Base-by-base conservation (phyloP, 2,329 filamentous ascomycete genomes). In the Alternaria sp. region DNA sequence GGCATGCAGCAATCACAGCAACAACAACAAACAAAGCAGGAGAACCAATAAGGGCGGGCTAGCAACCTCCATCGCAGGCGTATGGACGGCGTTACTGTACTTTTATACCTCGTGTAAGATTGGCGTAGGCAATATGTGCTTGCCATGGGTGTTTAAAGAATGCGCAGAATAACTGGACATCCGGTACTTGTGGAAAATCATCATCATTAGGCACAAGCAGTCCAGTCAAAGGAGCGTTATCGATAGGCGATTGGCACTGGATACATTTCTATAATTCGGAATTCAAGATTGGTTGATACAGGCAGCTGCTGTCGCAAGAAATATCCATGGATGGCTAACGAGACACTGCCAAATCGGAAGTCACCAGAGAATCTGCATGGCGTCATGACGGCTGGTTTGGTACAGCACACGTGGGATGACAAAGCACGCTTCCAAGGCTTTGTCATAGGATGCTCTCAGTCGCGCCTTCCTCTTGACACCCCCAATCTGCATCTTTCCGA, bases 1-100 rank as follows among this genome's bases (percentile, higher is more conserved):
- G 28, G 56, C 26, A 67, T 68, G 66, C 68, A 71, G 20, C 68
- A 71, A 30, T 61, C 58, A 11, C 66, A 70, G 54, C 65, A 69
- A 11, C 61, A 66, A 8, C 63, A 63, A 15, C 57, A 53, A 28
- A 23, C 55, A 1, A 62, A 45, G 18, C 60, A 53, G 20, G 60
- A 62, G 25, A 46, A 30, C 6, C 47, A 53, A 54, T 49, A 58
- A 62, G 20, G 21, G 12, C 14, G 23, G 33, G 14, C 28, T 18
- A 18, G 11, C 30, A 45, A 23, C 45, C 45, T 60, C 44, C 37
- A 51, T 54, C 60, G 60, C 60, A 46, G 60, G 60, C 60, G 60
- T 51, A 61, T 61, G 41, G 41, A 61, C 41, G 55, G 55, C 55
- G 28, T 46, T 41, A 33, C 28, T 60, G 51, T 60, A 53, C 49